These are phyloP conservation scores for Fraxinus sp. DNA, from an alignment of 305 asterid species.

Conservation along the genomic window DNA sequence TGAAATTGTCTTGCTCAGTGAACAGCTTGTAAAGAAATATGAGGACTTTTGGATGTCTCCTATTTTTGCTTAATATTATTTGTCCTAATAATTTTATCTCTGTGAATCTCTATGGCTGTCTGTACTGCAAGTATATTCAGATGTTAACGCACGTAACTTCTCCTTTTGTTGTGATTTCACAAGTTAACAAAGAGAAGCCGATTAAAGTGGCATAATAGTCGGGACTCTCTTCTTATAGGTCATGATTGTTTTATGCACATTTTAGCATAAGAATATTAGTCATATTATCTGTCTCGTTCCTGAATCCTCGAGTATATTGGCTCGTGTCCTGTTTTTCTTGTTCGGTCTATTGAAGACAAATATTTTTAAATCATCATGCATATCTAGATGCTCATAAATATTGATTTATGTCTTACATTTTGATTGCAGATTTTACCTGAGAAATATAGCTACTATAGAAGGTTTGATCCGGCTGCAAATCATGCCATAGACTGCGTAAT, in stretches of 20 bases:
- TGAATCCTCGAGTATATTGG: background rate
- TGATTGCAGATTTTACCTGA: constrained; percentile 83
- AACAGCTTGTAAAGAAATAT: background rate
- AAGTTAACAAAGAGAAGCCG: background rate
- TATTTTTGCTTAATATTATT: background rate
- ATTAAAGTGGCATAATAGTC: background rate
- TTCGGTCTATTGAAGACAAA: background rate
- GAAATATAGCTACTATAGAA: constrained; percentile 83
- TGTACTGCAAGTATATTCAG: background rate
- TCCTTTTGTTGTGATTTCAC: background rate
- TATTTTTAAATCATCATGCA: background rate
- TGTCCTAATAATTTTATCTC: background rate
- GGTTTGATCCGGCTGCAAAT: constrained; percentile 63
- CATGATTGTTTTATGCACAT: background rate
- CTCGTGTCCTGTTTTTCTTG: background rate
- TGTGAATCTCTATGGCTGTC: background rate
- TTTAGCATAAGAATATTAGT: background rate
- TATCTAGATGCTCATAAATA: background rate
- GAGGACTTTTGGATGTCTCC: background rate
- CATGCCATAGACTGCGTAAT: constrained; percentile 81
- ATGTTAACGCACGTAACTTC: background rate
- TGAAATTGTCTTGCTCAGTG: background rate
- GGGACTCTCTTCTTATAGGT: background rate
- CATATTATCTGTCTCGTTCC: background rate
- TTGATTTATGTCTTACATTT: constrained; percentile 3